These are phyloP conservation scores for Aspergillus steynii DNA, from an alignment of 495 filamentous ascomycete genomes.

Conservation along the genomic window DNA sequence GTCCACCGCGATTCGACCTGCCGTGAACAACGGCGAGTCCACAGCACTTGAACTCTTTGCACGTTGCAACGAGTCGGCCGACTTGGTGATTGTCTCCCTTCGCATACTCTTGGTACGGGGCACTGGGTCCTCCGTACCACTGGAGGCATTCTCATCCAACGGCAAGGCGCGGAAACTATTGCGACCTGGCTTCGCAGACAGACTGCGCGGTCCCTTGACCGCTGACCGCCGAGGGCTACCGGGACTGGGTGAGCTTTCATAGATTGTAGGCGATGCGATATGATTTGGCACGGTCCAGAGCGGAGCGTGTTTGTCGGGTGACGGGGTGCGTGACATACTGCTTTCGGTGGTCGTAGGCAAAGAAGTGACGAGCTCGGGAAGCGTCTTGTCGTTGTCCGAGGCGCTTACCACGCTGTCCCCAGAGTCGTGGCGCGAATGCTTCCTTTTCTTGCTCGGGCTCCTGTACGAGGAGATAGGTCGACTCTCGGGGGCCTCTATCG, in stretches of 20 bases:
- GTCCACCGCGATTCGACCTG: background rate
- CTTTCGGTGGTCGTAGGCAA: conserved; percentile 21
- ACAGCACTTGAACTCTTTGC: conserved; percentile 17
- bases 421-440: conserved; percentile 17
- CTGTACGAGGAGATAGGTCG: conserved; percentile 16
- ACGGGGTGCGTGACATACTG: conserved; percentile 35
- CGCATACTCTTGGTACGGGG: conserved; percentile 32
- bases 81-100: conserved; percentile 18
- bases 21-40: background rate
- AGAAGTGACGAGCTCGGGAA: conserved; percentile 34
- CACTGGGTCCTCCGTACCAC: conserved; percentile 16
- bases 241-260: conserved; percentile 24
- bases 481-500: conserved; percentile 21
- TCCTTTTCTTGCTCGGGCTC: conserved; percentile 28
- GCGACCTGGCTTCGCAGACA: conserved; percentile 26
- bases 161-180: conserved; percentile 27
- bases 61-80: conserved; percentile 22
- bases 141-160: conserved; percentile 16
- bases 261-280: conserved; percentile 21
- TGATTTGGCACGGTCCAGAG: conserved; percentile 33
- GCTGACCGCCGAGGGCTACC: conserved; percentile 39
- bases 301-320: conserved; percentile 30
- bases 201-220: conserved; percentile 42
- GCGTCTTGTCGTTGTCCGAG: conserved; percentile 15
- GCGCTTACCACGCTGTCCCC: conserved; percentile 10